Conservation (phyloP, 2,329 filamentous ascomycete species). For the Plenodomus biglobosus region DNA sequence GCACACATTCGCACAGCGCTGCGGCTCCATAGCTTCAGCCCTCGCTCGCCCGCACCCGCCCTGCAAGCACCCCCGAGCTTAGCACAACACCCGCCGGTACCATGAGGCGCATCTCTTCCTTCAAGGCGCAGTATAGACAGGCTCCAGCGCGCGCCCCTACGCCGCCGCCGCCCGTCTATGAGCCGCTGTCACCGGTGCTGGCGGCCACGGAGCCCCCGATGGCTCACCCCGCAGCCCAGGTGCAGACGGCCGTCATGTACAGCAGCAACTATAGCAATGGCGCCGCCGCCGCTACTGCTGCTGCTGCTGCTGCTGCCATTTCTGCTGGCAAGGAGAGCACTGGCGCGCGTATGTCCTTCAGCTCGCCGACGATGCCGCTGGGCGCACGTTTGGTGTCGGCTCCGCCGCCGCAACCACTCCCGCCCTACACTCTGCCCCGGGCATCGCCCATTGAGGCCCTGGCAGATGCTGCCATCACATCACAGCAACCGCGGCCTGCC, state of each 20-base stretch:
- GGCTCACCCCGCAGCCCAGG: conserved; percentile 27
- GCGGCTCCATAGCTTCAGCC: conserved; percentile 31
- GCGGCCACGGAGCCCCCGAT: conserved; percentile 17
- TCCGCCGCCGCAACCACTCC: conserved; percentile 22
- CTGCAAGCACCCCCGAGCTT: conserved; percentile 12
- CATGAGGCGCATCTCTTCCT: conserved; percentile 34
- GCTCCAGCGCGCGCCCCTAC: conserved; percentile 34
- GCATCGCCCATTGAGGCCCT: conserved; percentile 49
- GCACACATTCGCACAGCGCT: conserved; percentile 24
- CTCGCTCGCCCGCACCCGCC: conserved; percentile 21
- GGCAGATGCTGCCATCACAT: conserved; percentile 45
- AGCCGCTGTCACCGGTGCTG: conserved; percentile 42
- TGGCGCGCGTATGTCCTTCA: conserved; percentile 14
- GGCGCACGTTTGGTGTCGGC: conserved; percentile 23
- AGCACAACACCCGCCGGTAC: conserved; percentile 23
- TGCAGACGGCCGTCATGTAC: conserved; percentile 11
- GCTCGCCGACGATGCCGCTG: conserved; percentile 14
- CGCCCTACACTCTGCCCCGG: conserved; percentile 27
- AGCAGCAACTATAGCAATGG: conserved; percentile 14
- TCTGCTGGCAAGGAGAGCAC: not conserved
- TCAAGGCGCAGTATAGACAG: conserved; percentile 40
- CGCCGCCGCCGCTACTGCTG: conserved; percentile 1
- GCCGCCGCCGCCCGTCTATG: conserved; percentile 37
- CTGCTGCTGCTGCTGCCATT: not conserved
- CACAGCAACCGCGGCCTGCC: conserved; percentile 42